Percentiles rank a stretch among this genome's conserved stretches.
Conservation (phyloP, 257 asterid species). For the Hygrophila difformis region DNA sequence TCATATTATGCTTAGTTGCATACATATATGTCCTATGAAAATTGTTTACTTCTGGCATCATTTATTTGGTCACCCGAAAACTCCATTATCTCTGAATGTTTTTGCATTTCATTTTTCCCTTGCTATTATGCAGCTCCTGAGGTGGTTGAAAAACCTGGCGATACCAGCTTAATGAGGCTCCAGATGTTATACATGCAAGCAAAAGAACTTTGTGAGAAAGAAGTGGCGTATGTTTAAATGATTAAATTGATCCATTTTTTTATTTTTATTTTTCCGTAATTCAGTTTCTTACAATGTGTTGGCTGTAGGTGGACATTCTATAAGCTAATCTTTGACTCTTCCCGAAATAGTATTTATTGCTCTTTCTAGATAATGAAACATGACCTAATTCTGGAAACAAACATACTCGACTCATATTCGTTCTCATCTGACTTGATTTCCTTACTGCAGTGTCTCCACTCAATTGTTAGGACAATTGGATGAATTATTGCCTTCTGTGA, state of each 20-base stretch:
- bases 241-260: background rate
- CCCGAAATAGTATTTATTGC: too few species aligned
- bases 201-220: slow-evolving; percentile 77
- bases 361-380: too few species aligned
- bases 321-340: too few species aligned
- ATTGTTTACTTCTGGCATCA: too few species aligned
- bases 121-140: slow-evolving; percentile 58
- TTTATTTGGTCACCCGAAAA: background rate
- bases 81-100: slow-evolving; percentile 3
- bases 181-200: slow-evolving; percentile 71
- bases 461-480: slow-evolving; percentile 75
- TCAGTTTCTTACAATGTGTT: slow-evolving; percentile 10
- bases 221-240: slow-evolving; percentile 49
- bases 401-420: background rate
- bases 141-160: slow-evolving; percentile 84
- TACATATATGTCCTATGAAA: too few species aligned
- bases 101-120: slow-evolving; percentile 8
- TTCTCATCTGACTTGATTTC: slow-evolving; percentile 14
- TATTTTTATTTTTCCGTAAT: background rate
- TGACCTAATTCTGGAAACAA: too few species aligned
- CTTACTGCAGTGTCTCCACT: slow-evolving; percentile 55
- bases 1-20: too few species aligned
- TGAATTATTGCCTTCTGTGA: slow-evolving; percentile 66
- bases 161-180: slow-evolving; percentile 62
- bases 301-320: background rate